A percentile compares a stretch with the other conserved stretches of the same genome.
These are phyloP conservation scores for Torulaspora gathmanii DNA, from an alignment of 805 yeast species.

Conservation along the genomic window DNA sequence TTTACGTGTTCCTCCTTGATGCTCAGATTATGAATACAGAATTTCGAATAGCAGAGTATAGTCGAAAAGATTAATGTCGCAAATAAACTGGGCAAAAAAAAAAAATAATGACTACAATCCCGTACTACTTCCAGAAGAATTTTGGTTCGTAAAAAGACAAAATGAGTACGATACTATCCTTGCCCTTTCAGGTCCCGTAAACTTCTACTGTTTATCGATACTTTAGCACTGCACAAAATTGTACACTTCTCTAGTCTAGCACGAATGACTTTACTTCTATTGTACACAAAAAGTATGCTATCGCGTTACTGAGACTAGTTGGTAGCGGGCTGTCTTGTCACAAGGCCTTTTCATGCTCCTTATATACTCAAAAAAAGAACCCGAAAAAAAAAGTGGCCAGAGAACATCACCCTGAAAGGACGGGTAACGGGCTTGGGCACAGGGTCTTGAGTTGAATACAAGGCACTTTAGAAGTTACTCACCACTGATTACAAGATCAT, in stretches of 20 bases:
- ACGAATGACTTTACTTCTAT: constrained; percentile 2
- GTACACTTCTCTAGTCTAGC: constrained; percentile 2
- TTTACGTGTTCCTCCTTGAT: constrained; percentile 4
- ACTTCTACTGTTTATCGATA: not conserved
- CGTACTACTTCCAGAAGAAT: constrained; percentile 7
- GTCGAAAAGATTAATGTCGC: constrained; percentile 1
- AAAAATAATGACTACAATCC: constrained; percentile 12
- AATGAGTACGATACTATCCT: not conserved
- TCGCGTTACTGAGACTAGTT: not conserved
- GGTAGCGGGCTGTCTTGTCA: not conserved
- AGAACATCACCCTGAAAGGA: not conserved
- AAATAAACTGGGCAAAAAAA: not conserved
- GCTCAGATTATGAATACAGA: constrained; percentile 9
- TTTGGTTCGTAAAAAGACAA: not conserved
- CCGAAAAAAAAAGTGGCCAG: not conserved
- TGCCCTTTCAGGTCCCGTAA: not conserved
- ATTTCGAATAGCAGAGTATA: not conserved
- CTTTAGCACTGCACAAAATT: constrained; percentile 1
- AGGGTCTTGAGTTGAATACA: not conserved
- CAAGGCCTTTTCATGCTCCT: not conserved
- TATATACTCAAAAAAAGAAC: not conserved
- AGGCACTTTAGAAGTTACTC: not conserved
- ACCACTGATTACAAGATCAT: not conserved
- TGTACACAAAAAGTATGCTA: constrained; percentile 2
- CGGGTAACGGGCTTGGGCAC: not conserved